Conservation (phyloP, 176 grass and related monocot genomes). For the Ampelocalamus luodianensis region DNA sequence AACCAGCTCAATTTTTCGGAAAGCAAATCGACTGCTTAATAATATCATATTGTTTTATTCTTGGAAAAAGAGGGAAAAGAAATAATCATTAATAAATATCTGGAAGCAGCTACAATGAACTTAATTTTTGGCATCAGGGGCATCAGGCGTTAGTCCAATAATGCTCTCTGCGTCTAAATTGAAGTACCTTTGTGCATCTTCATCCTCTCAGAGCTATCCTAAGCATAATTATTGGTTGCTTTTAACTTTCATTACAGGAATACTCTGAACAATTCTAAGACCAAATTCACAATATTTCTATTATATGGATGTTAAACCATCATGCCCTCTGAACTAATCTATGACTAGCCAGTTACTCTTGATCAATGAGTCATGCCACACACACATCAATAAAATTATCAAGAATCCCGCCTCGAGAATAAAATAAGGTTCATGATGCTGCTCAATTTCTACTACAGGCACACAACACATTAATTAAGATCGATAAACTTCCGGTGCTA, state of each 20-base stretch:
- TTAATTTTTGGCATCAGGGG: background rate
- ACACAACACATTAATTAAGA: background rate
- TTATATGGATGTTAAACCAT: slow-evolving; percentile 18
- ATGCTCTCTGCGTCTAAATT: background rate
- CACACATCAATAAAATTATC: background rate
- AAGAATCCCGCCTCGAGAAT: background rate
- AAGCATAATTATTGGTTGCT: background rate
- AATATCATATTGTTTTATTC: background rate
- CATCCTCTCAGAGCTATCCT: background rate
- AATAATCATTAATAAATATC: background rate
- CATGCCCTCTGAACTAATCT: background rate
- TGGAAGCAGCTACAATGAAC: background rate
- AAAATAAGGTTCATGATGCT: background rate
- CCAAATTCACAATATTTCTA: background rate
- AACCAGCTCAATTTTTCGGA: background rate
- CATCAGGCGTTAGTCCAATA: background rate
- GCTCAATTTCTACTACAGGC: background rate
- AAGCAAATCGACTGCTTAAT: background rate
- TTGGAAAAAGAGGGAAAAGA: too few relatives aligned
- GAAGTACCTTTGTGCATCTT: slow-evolving; percentile 7
- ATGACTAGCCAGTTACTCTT: slow-evolving; percentile 2
- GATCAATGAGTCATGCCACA: background rate
- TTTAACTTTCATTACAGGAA: slow-evolving; percentile 8
- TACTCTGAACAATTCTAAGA: slow-evolving; percentile 6
- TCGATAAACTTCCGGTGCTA: background rate